These are phyloP conservation scores for Blepharisma undulans DNA, from an alignment of 169 alveolate genomes.

Conservation along the genomic window DNA sequence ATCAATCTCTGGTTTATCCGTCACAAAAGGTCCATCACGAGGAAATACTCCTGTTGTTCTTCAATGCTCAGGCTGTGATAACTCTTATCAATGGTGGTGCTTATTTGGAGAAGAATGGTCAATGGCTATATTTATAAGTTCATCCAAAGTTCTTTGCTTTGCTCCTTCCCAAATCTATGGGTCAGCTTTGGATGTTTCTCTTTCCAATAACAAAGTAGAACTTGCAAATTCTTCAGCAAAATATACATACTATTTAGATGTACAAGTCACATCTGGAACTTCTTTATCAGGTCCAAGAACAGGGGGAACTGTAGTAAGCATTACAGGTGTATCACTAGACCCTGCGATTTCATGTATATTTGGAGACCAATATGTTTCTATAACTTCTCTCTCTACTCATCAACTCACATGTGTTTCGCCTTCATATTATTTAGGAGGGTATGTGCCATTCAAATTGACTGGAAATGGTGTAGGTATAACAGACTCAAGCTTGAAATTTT, in stretches of 20 bases:
- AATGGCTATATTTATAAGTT: not conserved
- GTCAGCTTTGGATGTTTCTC: not conserved
- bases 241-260: not conserved
- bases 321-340: not conserved
- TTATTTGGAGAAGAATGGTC: not conserved
- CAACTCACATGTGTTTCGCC: not conserved
- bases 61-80: not conserved
- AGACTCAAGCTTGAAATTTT: not conserved
- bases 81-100: not conserved
- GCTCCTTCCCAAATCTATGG: not conserved
- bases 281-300: constrained; percentile 17
- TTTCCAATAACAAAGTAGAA: not conserved
- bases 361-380: not conserved
- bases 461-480: not conserved
- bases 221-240: not conserved
- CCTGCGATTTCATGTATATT: not conserved
- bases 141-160: not conserved
- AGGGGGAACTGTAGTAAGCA: constrained; percentile 7
- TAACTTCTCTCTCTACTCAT: not conserved
- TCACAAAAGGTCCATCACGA: not conserved
- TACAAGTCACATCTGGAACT: not conserved
- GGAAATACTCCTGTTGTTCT: constrained; percentile 10
- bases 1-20: not conserved
- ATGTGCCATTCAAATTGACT: not conserved
- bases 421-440: not conserved